These are phyloP conservation scores for Syzygium oleosum DNA, from an alignment of 345 rosid species.

Conservation along the genomic window DNA sequence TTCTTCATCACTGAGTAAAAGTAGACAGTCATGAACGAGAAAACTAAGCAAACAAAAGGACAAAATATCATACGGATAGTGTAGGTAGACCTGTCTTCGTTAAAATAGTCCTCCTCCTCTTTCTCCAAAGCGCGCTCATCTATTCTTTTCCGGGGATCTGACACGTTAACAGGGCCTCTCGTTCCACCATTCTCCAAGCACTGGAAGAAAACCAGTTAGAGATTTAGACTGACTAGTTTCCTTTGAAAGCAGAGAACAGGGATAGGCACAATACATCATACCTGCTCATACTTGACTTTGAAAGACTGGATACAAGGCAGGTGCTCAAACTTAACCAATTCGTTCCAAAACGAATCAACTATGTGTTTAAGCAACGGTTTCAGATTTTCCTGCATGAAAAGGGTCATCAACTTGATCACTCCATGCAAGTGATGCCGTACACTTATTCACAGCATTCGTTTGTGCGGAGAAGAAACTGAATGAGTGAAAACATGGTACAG, in stretches of 20 bases:
- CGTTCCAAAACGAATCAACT: slow-evolving; percentile 80
- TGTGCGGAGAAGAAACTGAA: neutral
- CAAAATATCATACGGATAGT: neutral
- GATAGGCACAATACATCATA: slow-evolving; percentile 14
- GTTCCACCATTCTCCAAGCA: slow-evolving; percentile 65
- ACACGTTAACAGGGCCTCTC: slow-evolving; percentile 33
- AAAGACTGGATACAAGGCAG: slow-evolving; percentile 48
- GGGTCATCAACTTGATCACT: neutral
- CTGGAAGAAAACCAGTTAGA: slow-evolving; percentile 26
- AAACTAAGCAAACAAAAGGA: neutral
- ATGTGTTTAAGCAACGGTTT: slow-evolving; percentile 65
- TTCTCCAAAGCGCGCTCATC: slow-evolving; percentile 95
- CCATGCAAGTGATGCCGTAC: neutral
- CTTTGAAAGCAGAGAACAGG: neutral
- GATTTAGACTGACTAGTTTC: neutral
- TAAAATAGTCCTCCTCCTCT: slow-evolving; percentile 98
- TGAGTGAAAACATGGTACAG: neutral
- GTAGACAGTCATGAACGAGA: neutral
- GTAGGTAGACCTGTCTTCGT: slow-evolving; percentile 67
- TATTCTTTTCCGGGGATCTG: slow-evolving; percentile 54
- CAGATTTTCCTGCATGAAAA: slow-evolving; percentile 61
- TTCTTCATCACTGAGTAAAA: slow-evolving; percentile 70
- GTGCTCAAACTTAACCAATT: slow-evolving; percentile 54
- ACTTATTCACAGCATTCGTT: neutral
- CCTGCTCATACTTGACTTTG: slow-evolving; percentile 79